A percentile compares a stretch with the other conserved stretches of the same genome.
Evolutionary conservation across 176 grass and related monocot species (phyloP).

Genomic region (Ensete glaucum): DNA sequence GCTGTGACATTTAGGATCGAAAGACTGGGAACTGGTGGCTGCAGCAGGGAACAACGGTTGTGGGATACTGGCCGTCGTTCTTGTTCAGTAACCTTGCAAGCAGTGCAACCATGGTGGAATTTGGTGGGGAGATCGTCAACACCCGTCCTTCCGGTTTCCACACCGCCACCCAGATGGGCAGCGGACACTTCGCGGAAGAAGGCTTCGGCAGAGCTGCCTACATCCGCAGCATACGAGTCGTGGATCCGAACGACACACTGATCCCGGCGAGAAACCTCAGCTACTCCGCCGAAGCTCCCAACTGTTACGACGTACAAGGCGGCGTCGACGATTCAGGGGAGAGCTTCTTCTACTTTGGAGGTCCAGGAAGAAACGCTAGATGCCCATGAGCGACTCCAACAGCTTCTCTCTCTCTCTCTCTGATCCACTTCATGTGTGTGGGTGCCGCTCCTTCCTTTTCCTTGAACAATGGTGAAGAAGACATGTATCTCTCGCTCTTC

Average conservation of each 20-base stretch:
- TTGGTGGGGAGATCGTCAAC: conserved; percentile 9
- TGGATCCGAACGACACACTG: not conserved
- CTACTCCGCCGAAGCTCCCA: not conserved
- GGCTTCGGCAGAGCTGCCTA: not conserved
- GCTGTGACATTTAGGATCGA: not conserved
- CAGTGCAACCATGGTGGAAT: not conserved
- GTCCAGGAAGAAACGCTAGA: not conserved
- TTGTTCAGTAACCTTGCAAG: not conserved
- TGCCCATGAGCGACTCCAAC: not conserved
- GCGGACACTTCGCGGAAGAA: conserved; percentile 1
- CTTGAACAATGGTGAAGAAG: too few relatives aligned
- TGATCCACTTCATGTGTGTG: too few relatives aligned
- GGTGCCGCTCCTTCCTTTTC: too few relatives aligned
- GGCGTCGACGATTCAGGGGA: not conserved
- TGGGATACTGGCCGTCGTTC: not conserved
- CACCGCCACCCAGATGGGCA: conserved; percentile 7
- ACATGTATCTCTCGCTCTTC: too few relatives aligned
- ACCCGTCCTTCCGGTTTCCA: not conserved
- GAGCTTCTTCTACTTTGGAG: not conserved
- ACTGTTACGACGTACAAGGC: not conserved
- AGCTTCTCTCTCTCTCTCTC: too few relatives aligned
- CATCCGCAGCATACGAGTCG: not conserved
- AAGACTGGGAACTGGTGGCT: conserved; percentile 6
- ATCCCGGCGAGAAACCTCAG: not conserved
- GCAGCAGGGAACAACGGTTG: not conserved